Conservation (phyloP, 1,139 yeast genomes). For the Lodderomyces jiufengensis region DNA sequence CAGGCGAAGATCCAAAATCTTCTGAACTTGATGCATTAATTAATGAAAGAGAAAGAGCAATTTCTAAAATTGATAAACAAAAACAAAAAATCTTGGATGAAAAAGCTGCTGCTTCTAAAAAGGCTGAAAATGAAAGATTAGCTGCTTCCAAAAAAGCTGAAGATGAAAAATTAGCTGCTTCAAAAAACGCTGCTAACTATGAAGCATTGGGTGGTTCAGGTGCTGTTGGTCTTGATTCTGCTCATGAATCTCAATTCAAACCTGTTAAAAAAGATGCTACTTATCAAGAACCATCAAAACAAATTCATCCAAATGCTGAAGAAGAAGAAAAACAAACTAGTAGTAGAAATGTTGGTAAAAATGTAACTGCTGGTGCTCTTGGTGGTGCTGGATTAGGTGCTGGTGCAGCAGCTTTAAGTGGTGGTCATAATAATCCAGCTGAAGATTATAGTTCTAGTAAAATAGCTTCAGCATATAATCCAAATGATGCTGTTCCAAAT, state of each 20-base stretch:
- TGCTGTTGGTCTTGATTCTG: not conserved
- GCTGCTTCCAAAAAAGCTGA: constrained; percentile 7
- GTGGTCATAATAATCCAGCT: constrained; percentile 1
- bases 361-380: constrained; percentile 13
- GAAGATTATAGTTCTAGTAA: constrained; percentile 1
- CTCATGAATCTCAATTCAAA: not conserved
- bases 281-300: not conserved
- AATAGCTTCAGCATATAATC: constrained; percentile 1
- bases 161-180: too few species aligned
- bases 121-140: constrained; percentile 10
- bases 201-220: too few species aligned
- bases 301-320: not conserved
- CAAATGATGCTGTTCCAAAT: constrained; percentile 1
- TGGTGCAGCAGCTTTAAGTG: not conserved
- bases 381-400: constrained; percentile 12
- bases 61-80: constrained; percentile 24
- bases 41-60: constrained; percentile 36
- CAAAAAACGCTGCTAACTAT: constrained; percentile 1
- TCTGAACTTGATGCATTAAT: constrained; percentile 28
- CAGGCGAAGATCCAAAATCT: constrained; percentile 24
- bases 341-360: constrained; percentile 5
- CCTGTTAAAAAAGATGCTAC: not conserved
- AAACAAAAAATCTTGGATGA: constrained; percentile 5
- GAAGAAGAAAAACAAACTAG: constrained; percentile 4
- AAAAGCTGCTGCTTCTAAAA: constrained; percentile 4